Percentiles rank a stretch among this genome's conserved stretches.
These are phyloP conservation scores for Phytophthora kernoviae DNA, from an alignment of 352 stramenopile genomes.

Conservation along the genomic window DNA sequence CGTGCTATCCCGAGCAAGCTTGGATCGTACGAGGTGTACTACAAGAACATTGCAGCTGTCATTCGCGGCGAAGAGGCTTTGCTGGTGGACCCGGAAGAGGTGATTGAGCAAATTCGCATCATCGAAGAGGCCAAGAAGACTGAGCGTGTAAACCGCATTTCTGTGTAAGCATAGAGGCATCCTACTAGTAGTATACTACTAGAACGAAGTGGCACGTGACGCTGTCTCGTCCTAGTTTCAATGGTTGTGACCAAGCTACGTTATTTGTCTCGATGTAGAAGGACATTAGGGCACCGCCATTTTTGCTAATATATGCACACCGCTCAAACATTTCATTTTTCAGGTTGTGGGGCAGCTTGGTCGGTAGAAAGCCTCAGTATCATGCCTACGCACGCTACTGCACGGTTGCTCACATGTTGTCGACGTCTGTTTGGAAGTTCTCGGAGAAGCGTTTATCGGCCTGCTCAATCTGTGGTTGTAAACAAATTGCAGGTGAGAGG, in stretches of 20 bases:
- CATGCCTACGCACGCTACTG: too few relatives aligned
- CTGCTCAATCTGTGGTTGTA: constrained; percentile 23
- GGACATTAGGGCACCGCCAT: not conserved
- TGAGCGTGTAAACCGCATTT: constrained; percentile 46
- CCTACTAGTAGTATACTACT: not conserved
- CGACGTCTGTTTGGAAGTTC: constrained; percentile 20
- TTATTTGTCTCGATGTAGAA: not conserved
- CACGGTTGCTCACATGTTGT: not conserved
- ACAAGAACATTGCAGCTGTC: constrained; percentile 73
- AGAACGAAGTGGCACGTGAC: too few relatives aligned
- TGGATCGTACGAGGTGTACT: constrained; percentile 70
- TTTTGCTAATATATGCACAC: too few relatives aligned
- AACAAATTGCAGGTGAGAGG: constrained; percentile 10
- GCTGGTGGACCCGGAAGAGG: constrained; percentile 54
- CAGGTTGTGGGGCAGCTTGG: too few relatives aligned
- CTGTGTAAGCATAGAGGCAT: constrained; percentile 15
- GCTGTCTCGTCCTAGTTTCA: not conserved
- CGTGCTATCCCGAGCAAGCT: constrained; percentile 44
- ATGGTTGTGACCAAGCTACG: not conserved
- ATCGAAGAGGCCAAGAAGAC: constrained; percentile 71
- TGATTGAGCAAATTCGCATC: constrained; percentile 75
- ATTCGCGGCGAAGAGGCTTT: constrained; percentile 50
- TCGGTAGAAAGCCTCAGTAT: not conserved
- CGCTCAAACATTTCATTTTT: too few relatives aligned
- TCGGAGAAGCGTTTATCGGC: constrained; percentile 26